These are phyloP conservation scores for Cercospora sojina DNA, from an alignment of 2,329 filamentous ascomycete genomes.

Conservation along the genomic window DNA sequence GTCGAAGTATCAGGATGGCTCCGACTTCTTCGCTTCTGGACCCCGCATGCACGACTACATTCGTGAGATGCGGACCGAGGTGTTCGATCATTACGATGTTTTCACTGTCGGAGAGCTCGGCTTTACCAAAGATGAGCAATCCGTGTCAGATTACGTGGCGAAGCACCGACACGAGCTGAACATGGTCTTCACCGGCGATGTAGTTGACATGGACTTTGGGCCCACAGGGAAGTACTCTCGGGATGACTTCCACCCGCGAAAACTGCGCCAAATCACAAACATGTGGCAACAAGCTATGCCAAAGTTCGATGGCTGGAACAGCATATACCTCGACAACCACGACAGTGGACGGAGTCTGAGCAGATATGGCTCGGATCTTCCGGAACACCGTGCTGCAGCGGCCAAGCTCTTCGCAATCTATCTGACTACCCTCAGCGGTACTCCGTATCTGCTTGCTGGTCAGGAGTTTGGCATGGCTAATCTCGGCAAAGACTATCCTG, in stretches of 20 bases:
- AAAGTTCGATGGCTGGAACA: conserved; percentile 61
- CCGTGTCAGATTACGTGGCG: conserved; percentile 47
- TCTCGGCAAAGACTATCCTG: conserved; percentile 41
- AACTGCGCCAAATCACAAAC: conserved; percentile 53
- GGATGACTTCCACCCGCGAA: conserved; percentile 47
- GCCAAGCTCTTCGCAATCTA: conserved; percentile 54
- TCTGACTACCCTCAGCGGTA: conserved; percentile 35
- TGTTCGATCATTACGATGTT: conserved; percentile 50
- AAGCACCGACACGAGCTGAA: conserved; percentile 57
- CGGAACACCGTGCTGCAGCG: conserved; percentile 49
- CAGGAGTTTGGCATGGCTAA: conserved; percentile 65
- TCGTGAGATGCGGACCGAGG: conserved; percentile 42
- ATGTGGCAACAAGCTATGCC: conserved; percentile 63
- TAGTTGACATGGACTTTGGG: conserved; percentile 53
- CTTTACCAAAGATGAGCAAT: conserved; percentile 43
- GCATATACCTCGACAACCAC: conserved; percentile 64
- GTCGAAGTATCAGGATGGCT: conserved; percentile 20
- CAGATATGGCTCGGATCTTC: conserved; percentile 58
- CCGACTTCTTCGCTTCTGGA: conserved; percentile 28
- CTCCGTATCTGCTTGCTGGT: conserved; percentile 64
- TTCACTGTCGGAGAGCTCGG: conserved; percentile 53
- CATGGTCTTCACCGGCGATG: conserved; percentile 72
- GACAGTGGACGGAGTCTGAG: conserved; percentile 60
- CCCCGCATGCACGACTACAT: conserved; percentile 51
- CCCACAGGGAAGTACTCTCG: conserved; percentile 50